These are phyloP conservation scores for Massospora cicadina DNA, from an alignment of 371 early-diverging fungal genomes.

Conservation along the genomic window DNA sequence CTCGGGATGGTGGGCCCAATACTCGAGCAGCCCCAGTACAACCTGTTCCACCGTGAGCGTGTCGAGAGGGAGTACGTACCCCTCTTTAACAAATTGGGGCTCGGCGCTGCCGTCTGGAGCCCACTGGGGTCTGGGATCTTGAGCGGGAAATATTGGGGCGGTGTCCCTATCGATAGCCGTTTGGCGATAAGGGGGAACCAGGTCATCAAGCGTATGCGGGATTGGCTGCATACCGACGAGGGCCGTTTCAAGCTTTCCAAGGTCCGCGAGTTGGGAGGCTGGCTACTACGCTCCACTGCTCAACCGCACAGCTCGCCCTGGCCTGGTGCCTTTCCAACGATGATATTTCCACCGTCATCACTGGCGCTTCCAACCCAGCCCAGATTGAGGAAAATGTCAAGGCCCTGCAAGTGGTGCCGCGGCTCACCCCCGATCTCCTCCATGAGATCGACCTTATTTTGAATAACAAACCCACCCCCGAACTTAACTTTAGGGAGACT, in stretches of 20 bases:
- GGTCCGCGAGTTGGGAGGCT: conserved; percentile 20
- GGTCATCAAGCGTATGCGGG: conserved; percentile 37
- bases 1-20: conserved; percentile 50
- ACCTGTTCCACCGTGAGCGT: conserved; percentile 66
- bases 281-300: conserved; percentile 35
- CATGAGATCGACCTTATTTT: conserved; percentile 39
- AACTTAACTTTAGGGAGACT: conserved; percentile 40
- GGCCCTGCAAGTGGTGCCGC: conserved; percentile 31
- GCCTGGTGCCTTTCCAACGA: conserved; percentile 62
- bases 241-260: conserved; percentile 32
- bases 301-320: conserved; percentile 57
- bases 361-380: conserved; percentile 41
- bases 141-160: conserved; percentile 62
- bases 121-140: conserved; percentile 57
- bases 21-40: conserved; percentile 70
- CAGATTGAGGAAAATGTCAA: conserved; percentile 61
- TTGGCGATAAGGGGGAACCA: conserved; percentile 42
- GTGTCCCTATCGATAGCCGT: conserved; percentile 51
- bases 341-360: conserved; percentile 19
- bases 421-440: conserved; percentile 50
- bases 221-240: conserved; percentile 37
- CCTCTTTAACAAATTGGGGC: conserved; percentile 41
- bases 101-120: conserved; percentile 69
- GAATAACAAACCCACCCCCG: conserved; percentile 45
- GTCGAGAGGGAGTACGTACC: conserved; percentile 59